Base-by-base conservation (phyloP, 2,329 filamentous ascomycete species). In the Diatrype stigma region DNA sequence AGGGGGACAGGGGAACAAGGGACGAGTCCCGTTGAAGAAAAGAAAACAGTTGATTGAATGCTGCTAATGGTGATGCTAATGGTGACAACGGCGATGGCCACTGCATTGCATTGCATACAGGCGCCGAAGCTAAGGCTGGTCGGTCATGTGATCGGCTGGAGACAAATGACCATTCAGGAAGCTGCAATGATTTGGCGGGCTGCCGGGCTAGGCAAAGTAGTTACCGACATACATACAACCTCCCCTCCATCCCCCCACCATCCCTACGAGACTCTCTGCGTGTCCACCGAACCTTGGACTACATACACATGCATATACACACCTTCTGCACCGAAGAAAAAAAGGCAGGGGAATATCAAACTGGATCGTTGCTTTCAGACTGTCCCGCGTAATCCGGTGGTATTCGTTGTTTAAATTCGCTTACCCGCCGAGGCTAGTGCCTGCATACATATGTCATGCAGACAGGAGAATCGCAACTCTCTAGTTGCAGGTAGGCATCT, bases 381-480 rank as follows among this genome's bases (percentile, higher is more conserved):
- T 53, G 52, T 49, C 48, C 50, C 49, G 50, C 38, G 32, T 38
- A 46, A 38, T 35, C 21, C 38, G 46, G 48, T 44, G 32, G 51
- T 45, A 14, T 28, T 47, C 51, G 22, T 30, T 19, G 22, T 37
- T 16, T 30, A 26, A 2, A 44, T 53, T 46, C 51, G 55, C 58
- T 58, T 66, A 67, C 59, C 63, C 64, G 63, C 64, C 63, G 56
- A 49, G 54, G 57, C 64, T 65, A 66, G 58, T 56, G 55, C 56
- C 56, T 62, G 54, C 60, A 56, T 67, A 62, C 63, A 64, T 62
- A 30, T n/a, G 53, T 48, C 30, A 34, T 37, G 49, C 42, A 34
- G 44, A 51, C 26, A 44, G 50, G 47, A 48, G 49, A 28, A 50
- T 35, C 16, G 10, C 14, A 42, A 5, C 4, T 45, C 40, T 17